A percentile compares a stretch with the other conserved stretches of the same genome.
phyloP scores from a whole-genome alignment of 495 filamentous ascomycete genomes.

The Penicillium diatomitis region DNA sequence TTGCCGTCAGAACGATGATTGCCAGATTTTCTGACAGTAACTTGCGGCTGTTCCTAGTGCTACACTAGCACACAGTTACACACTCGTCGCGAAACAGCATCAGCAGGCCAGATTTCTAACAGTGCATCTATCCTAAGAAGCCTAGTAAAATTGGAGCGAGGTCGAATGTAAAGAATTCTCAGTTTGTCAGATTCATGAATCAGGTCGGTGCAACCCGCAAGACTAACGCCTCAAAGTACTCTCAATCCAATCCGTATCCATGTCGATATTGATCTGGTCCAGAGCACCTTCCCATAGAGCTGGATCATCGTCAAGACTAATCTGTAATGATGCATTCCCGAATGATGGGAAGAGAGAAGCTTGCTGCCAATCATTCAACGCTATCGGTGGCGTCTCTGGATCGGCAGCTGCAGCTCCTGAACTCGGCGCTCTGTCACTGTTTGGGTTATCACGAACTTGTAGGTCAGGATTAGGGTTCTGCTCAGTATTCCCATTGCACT shows the following conservation, averaged over 20 bases:
- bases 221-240: conserved; percentile 20
- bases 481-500: neutral
- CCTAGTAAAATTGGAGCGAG: too few relatives aligned
- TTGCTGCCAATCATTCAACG: conserved; percentile 13
- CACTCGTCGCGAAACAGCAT: too few relatives aligned
- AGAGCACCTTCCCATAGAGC: conserved; percentile 31
- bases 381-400: neutral
- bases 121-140: too few relatives aligned
- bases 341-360: conserved; percentile 18
- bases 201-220: neutral
- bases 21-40: too few relatives aligned
- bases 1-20: too few relatives aligned
- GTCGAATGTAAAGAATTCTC: too few relatives aligned
- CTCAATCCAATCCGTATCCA: conserved; percentile 36
- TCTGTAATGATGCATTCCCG: conserved; percentile 26
- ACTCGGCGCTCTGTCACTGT: conserved; percentile 9
- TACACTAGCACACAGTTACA: too few relatives aligned
- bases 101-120: too few relatives aligned
- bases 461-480: neutral
- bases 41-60: too few relatives aligned
- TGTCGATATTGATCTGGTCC: conserved; percentile 31
- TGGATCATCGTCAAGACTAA: conserved; percentile 29
- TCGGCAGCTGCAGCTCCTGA: neutral
- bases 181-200: too few relatives aligned
- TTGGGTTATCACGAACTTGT: conserved; percentile 8